Base-by-base conservation (phyloP, 1,139 yeast genomes). In the Kluyveromyces sp. region DNA sequence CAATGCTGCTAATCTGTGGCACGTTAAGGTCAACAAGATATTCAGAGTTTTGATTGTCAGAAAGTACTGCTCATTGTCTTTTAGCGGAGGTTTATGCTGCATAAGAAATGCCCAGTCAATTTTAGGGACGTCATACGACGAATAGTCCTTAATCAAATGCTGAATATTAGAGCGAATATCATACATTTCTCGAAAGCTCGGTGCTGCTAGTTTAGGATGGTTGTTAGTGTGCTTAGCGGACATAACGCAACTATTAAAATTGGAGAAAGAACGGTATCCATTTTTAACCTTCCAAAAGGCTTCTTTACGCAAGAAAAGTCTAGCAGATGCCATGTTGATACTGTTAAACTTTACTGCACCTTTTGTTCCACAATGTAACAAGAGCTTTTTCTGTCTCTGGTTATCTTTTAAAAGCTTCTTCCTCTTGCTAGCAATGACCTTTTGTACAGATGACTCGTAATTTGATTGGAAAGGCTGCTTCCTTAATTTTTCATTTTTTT, bases 1-100 rank as follows among this genome's bases (percentile, higher is more conserved):
- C 54, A 90, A 78, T 40, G 83, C 83, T 37, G 75, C 73, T 25
- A 89, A 65, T 50, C 96, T 59, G 37, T 65, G 64, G 25, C 77
- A 72, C 37, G 74, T 73, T 53, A 68, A 71, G 0, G 71, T 66
- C 30, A 74, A 57, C 27, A 75, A 58, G 45, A 67, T 60, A 49
- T 73, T 73, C 21, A 73, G 64, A 0, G 84, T 77, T 30, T 72
- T 61, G 6, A 65, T 60, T 2, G 65, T 63, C 37, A 65, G 52
- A 49, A 48, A 49, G 37, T 59, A 61, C 41, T 54, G 48, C 38
- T 59, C 58, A 43, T 56, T 57, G 8, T 54, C 50, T 4, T 54
- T 48, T 34, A 60, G 45, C 5, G 63, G 61, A 3, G 56, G 53
- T 36, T 51, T 54, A 43, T 58, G 58, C 38, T 51, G 51, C 7